Evolutionary conservation across 2,329 filamentous ascomycete species (phyloP).

Genomic region (Ophiostoma australiae): DNA sequence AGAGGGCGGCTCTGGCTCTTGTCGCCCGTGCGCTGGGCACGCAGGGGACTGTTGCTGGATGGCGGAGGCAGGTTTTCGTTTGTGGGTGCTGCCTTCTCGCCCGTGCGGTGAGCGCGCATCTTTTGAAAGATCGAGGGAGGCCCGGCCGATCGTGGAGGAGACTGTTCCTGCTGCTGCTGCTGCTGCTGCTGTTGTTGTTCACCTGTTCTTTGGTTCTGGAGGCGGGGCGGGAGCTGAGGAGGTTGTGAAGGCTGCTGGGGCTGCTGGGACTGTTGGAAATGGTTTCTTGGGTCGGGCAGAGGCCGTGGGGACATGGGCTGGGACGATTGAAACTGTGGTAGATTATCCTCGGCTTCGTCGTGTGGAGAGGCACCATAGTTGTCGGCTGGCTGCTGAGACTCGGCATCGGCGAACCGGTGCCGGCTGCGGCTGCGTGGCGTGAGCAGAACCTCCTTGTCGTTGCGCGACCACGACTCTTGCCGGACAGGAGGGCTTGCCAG

Average conservation of each 20-base stretch:
- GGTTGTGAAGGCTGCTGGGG: conserved; percentile 23
- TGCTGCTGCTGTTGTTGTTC: conserved; percentile 13
- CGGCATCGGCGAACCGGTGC: conserved; percentile 28
- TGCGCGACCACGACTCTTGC: conserved; percentile 59
- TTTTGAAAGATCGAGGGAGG: conserved; percentile 23
- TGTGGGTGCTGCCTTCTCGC: conserved; percentile 30
- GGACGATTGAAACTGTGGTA: conserved; percentile 27
- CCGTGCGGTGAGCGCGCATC: conserved; percentile 35
- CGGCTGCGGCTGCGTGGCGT: conserved; percentile 47
- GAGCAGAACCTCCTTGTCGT: conserved; percentile 60
- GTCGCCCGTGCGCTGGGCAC: conserved; percentile 29
- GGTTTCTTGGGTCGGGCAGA: conserved; percentile 38
- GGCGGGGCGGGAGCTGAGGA: conserved; percentile 11
- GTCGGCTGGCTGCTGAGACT: conserved; percentile 8
- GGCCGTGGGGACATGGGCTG: conserved; percentile 37
- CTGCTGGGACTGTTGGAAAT: conserved; percentile 18
- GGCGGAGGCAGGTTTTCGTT: conserved; percentile 2
- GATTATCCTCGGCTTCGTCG: background rate
- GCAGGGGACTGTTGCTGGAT: conserved; percentile 19
- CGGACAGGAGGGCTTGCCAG: conserved; percentile 41
- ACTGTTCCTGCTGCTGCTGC: conserved; percentile 10
- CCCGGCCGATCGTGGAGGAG: conserved; percentile 3
- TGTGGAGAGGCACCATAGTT: background rate
- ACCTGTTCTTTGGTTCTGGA: background rate
- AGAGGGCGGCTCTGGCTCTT: conserved; percentile 47